phyloP scores from a whole-genome alignment of 352 stramenopile genomes.

The Thraustotheca clavata region DNA sequence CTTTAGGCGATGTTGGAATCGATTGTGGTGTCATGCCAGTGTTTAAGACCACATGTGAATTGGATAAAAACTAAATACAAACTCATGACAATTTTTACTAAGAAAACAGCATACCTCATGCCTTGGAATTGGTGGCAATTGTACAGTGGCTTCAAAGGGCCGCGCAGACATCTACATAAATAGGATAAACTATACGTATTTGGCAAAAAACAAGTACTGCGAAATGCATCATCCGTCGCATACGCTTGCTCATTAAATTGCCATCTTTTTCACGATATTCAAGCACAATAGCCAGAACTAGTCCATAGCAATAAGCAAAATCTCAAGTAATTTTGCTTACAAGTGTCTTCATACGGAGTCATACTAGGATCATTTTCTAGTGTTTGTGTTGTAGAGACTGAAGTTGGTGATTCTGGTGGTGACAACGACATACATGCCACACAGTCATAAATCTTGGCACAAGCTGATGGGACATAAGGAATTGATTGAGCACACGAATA shows the following conservation, averaged over 20 bases:
- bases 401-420: not conserved
- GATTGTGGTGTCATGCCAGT: constrained; percentile 40
- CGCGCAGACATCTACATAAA: constrained; percentile 68
- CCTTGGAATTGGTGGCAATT: constrained; percentile 35
- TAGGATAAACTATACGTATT: not conserved
- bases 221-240: constrained; percentile 79
- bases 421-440: not conserved
- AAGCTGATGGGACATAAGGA: not conserved
- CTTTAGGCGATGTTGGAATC: constrained; percentile 72
- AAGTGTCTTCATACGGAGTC: constrained; percentile 4
- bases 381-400: not conserved
- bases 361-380: not conserved
- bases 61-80: constrained; percentile 12
- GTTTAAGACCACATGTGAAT: constrained; percentile 31
- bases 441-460: not conserved
- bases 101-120: not conserved
- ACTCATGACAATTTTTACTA: not conserved
- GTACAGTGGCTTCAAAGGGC: constrained; percentile 77
- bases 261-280: constrained; percentile 83
- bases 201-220: not conserved
- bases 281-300: constrained; percentile 76
- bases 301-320: not conserved
- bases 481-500: constrained; percentile 3
- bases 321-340: not conserved
- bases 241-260: constrained; percentile 77